These are phyloP conservation scores for Poa annua DNA, from an alignment of 176 grass and related monocot species.

Conservation along the genomic window DNA sequence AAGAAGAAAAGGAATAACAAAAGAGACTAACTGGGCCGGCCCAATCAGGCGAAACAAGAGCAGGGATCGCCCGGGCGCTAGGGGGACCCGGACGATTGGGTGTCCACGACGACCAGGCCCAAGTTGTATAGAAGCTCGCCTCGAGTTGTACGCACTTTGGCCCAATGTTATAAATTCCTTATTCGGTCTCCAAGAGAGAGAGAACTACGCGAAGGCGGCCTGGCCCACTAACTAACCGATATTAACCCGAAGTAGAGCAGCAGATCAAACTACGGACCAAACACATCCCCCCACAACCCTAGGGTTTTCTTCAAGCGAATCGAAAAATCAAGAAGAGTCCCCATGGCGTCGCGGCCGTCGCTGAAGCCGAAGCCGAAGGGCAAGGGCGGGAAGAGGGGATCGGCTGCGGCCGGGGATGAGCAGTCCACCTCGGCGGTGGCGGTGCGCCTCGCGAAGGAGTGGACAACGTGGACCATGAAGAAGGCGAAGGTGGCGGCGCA, in stretches of 20 bases:
- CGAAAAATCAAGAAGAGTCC: neutral
- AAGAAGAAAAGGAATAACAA: too few relatives aligned
- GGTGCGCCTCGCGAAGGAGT: constrained; percentile 64
- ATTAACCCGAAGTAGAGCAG: constrained; percentile 20
- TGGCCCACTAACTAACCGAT: constrained; percentile 24
- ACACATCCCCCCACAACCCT: constrained; percentile 25
- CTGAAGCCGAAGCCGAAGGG: constrained; percentile 53
- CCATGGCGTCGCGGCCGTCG: constrained; percentile 63
- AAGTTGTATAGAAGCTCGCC: too few relatives aligned
- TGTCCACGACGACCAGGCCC: too few relatives aligned
- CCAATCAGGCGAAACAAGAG: too few relatives aligned
- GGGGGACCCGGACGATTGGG: too few relatives aligned
- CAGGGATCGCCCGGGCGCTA: too few relatives aligned
- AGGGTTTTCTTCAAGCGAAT: constrained; percentile 46
- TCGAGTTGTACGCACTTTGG: neutral
- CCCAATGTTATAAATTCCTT: neutral
- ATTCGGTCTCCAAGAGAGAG: neutral
- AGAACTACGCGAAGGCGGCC: neutral
- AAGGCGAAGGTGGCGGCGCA: constrained; percentile 80
- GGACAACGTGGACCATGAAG: constrained; percentile 89
- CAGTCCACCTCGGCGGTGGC: constrained; percentile 27
- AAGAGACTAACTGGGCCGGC: too few relatives aligned
- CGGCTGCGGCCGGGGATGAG: constrained; percentile 33
- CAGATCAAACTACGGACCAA: constrained; percentile 29
- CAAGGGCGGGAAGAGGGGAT: constrained; percentile 47